phyloP scores from a whole-genome alignment of 1,284 basidiomycete species.

The Trichosporon ovoides region DNA sequence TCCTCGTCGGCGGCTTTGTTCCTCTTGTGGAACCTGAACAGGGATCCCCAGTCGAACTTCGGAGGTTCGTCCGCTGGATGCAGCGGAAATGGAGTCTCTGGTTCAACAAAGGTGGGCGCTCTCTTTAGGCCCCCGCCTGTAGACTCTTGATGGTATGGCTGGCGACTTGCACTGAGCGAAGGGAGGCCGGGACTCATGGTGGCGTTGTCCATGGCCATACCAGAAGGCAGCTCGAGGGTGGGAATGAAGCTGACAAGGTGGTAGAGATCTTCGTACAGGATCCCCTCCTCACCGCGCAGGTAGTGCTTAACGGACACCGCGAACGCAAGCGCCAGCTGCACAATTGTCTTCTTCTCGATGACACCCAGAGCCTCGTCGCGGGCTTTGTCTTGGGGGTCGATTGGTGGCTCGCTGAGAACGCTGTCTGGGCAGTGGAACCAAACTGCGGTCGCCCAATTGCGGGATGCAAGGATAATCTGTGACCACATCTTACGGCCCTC shows the following conservation, averaged over 20 bases:
- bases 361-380: constrained; percentile 52
- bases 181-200: constrained; percentile 26
- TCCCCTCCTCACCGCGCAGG: constrained; percentile 61
- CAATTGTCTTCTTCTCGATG: constrained; percentile 67
- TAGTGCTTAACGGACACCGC: constrained; percentile 49
- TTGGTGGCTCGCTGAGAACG: constrained; percentile 16
- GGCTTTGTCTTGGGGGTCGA: constrained; percentile 44
- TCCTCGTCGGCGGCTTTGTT: not conserved
- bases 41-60: constrained; percentile 59
- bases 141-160: not conserved
- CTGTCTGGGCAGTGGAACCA: constrained; percentile 47
- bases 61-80: constrained; percentile 60
- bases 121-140: not conserved
- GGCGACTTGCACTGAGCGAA: constrained; percentile 14
- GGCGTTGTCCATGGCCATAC: constrained; percentile 29
- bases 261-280: constrained; percentile 48
- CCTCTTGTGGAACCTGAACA: constrained; percentile 54
- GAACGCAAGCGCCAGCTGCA: constrained; percentile 63
- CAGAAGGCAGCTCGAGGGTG: constrained; percentile 32
- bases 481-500: constrained; percentile 68
- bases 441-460: constrained; percentile 39
- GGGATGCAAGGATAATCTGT: constrained; percentile 56
- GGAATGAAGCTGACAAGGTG: constrained; percentile 44
- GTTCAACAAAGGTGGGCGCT: constrained; percentile 51
- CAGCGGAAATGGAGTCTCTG: constrained; percentile 35